phyloP scores from a whole-genome alignment of 306 rosid genomes.

The Ziziphus jujuba region DNA sequence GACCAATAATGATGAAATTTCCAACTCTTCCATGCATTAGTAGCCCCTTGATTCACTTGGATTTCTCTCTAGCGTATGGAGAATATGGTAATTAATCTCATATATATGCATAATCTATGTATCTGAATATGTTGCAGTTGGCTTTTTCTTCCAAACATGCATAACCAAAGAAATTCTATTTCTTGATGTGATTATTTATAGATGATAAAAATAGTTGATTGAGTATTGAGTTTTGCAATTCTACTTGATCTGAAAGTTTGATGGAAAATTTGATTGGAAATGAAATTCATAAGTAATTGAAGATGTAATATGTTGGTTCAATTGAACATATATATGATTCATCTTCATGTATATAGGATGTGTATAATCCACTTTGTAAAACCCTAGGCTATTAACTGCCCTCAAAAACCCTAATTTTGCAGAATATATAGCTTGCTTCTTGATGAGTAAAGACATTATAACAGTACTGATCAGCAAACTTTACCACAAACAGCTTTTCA shows the following conservation, averaged over 20 bases:
- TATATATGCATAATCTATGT: background rate
- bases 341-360: conserved; percentile 4
- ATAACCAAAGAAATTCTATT: too few relatives aligned
- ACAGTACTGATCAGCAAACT: conserved; percentile 4
- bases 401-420: conserved; percentile 37
- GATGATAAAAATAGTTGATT: background rate
- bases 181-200: too few relatives aligned
- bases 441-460: conserved; percentile 6
- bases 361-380: background rate
- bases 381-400: conserved; percentile 23
- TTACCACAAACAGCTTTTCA: conserved; percentile 10
- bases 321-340: too few relatives aligned
- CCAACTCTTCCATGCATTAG: conserved; percentile 24
- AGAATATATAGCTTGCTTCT: background rate
- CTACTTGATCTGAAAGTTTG: background rate
- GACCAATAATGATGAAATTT: conserved; percentile 24
- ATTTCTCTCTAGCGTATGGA: background rate
- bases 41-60: conserved; percentile 4
- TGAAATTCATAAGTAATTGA: background rate
- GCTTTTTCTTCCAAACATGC: too few relatives aligned
- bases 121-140: too few relatives aligned
- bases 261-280: background rate
- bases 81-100: background rate
- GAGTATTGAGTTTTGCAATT: background rate
- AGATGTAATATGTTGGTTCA: too few relatives aligned